Base-by-base conservation (phyloP, 345 rosid genomes). In the Citrus trifoliata region DNA sequence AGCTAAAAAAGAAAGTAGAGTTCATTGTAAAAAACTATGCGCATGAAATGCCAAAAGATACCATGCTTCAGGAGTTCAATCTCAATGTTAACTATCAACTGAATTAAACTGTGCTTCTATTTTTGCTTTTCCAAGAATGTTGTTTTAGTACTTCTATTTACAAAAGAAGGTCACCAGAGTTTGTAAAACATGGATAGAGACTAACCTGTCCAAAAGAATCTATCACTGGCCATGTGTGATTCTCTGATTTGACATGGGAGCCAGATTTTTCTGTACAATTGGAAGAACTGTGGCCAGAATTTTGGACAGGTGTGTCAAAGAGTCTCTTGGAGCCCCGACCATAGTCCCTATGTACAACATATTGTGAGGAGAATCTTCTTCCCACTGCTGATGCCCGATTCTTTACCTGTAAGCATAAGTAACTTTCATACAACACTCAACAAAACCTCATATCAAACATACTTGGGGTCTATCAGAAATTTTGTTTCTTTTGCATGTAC, bases 281-380 rank as follows among this genome's bases (percentile, higher is more conserved):
- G 33, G 73, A 78, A 68, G 69, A 80, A 46, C 81, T 79, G 75
- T 61, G 6, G 27, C 76, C 83, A 75, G 66, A 72, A 56, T 84
- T 83, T 56, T 71, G 81, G 46, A 73, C 78, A 4, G 90, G 88
- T 10, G 90, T 86, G 37, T 53, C 84, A 35, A 85, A 83, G 74
- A 83, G 79, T 59, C 76, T 87, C 62, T 78, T 83, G 86, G 88
- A 58, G n/a, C 84, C 88, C 22, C 82, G 85, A 22, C 75, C 63
- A 80, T 75, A 81, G 82, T 87, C 89, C 77, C 82, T 86, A 62
- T 81, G 82, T 70, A 91, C 86, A 38, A 83, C 80, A 75, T 83
- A 93, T 56, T 76, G 90, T 63, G 90, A 82, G 73, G 94, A 90
- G 79, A 86, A 86, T 76, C 90, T 87, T 88, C 85, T 88, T 79